Evolutionary conservation across 2,329 filamentous ascomycete genomes (phyloP).

Genomic region (Chrysoporthe deuterocubensis): DNA sequence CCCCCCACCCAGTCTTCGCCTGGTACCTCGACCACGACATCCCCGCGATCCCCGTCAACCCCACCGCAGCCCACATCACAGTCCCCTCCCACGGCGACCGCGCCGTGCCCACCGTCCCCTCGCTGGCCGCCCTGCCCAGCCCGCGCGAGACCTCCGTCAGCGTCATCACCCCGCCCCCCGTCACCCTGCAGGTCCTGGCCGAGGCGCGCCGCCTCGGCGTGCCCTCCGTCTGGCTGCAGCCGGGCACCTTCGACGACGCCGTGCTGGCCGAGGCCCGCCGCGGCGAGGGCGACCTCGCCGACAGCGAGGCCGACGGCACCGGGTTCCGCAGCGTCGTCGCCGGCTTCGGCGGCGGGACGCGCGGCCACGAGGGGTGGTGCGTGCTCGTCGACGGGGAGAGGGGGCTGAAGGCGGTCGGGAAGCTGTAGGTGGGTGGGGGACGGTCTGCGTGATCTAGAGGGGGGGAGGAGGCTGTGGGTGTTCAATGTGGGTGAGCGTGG

Average conservation of each 20-base stretch:
- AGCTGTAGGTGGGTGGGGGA: slow-evolving; percentile 39
- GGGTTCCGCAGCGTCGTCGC: slow-evolving; percentile 71
- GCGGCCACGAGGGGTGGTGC: slow-evolving; percentile 79
- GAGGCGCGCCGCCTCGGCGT: slow-evolving; percentile 65
- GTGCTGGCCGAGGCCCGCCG: slow-evolving; percentile 70
- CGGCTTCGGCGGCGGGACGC: slow-evolving; percentile 58
- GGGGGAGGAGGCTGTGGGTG: background rate
- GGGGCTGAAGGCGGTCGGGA: slow-evolving; percentile 61
- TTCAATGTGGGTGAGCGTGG: too few relatives aligned
- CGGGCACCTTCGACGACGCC: slow-evolving; percentile 81
- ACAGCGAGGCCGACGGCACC: slow-evolving; percentile 10
- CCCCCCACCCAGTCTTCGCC: slow-evolving; percentile 67
- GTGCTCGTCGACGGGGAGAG: slow-evolving; percentile 82
- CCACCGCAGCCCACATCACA: slow-evolving; percentile 66
- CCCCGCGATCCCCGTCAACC: slow-evolving; percentile 83
- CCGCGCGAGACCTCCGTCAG: slow-evolving; percentile 76
- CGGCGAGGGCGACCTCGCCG: slow-evolving; percentile 48
- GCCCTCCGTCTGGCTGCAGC: slow-evolving; percentile 84
- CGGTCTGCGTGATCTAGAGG: background rate
- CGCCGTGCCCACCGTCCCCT: slow-evolving; percentile 66
- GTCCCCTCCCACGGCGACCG: slow-evolving; percentile 47
- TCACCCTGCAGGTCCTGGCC: slow-evolving; percentile 78
- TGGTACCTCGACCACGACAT: slow-evolving; percentile 85
- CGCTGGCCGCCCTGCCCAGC: slow-evolving; percentile 66
- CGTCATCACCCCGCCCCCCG: slow-evolving; percentile 82